phyloP scores from a whole-genome alignment of 1,284 basidiomycete species.

The Hortiboletus rubellus region DNA sequence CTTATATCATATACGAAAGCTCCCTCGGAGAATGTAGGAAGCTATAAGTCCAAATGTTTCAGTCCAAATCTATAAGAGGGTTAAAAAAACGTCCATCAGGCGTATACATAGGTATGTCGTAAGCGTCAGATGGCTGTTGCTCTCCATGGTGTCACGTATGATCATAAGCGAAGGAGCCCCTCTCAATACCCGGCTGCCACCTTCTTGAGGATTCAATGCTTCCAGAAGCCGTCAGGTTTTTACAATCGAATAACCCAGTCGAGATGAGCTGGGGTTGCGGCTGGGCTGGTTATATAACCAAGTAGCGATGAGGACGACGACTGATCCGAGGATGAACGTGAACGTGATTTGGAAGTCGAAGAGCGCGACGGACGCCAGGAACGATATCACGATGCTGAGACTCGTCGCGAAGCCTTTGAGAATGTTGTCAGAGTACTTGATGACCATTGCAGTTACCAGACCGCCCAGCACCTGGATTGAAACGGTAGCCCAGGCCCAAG shows the following conservation, averaged over 20 bases:
- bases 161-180: conserved; percentile 1
- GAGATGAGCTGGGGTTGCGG: conserved; percentile 30
- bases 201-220: not conserved
- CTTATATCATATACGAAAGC: conserved; percentile 25
- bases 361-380: conserved; percentile 84
- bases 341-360: conserved; percentile 88
- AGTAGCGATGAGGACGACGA: conserved; percentile 82
- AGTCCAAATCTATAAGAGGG: conserved; percentile 31
- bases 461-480: conserved; percentile 88
- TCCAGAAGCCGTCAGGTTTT: conserved; percentile 23
- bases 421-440: conserved; percentile 88
- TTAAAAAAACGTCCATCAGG: conserved; percentile 23
- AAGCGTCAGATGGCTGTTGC: conserved; percentile 17
- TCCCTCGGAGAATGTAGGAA: conserved; percentile 12
- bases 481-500: conserved; percentile 92
- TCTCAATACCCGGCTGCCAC: not conserved
- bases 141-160: conserved; percentile 9
- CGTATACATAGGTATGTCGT: conserved; percentile 22
- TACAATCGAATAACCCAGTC: conserved; percentile 31
- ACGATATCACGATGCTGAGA: conserved; percentile 90
- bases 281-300: conserved; percentile 85
- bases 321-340: conserved; percentile 81
- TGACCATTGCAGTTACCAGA: conserved; percentile 84
- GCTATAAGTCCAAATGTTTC: conserved; percentile 20
- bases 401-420: conserved; percentile 94